A percentile compares a stretch with the other conserved stretches of the same genome.
Conservation (phyloP, 2,329 filamentous ascomycete genomes). For the Arthroderma uncinatum region DNA sequence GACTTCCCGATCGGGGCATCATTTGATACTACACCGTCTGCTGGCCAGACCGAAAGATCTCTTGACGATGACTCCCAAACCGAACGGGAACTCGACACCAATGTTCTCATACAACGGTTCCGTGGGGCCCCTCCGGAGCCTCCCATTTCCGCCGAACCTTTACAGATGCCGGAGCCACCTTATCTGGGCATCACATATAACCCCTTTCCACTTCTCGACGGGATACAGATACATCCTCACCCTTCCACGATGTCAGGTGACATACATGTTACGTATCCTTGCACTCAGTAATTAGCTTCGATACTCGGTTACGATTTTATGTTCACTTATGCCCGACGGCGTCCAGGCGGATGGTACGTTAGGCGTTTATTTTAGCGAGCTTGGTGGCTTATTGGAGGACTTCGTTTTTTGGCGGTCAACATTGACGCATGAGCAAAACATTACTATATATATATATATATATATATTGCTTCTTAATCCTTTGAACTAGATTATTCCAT, state of each 20-base stretch:
- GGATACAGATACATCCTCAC: not conserved
- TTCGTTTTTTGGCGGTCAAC: not conserved
- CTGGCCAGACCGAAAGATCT: not conserved
- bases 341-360: not conserved
- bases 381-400: not conserved
- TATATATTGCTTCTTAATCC: not conserved
- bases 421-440: not conserved
- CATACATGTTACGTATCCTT: not conserved
- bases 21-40: not conserved
- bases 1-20: not conserved
- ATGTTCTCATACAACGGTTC: slow-evolving; percentile 1
- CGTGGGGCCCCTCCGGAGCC: not conserved
- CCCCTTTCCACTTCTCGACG: slow-evolving; percentile 1
- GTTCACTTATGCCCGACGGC: not conserved
- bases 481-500: not conserved
- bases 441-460: no score
- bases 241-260: not conserved
- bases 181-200: not conserved
- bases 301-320: not conserved
- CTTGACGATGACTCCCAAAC: not conserved
- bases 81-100: not conserved
- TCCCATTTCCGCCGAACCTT: not conserved
- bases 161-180: not conserved
- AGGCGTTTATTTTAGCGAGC: not conserved
- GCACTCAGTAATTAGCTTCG: not conserved